These are phyloP conservation scores for Lachancea dasiensis DNA, from an alignment of 805 yeast species.

Conservation along the genomic window DNA sequence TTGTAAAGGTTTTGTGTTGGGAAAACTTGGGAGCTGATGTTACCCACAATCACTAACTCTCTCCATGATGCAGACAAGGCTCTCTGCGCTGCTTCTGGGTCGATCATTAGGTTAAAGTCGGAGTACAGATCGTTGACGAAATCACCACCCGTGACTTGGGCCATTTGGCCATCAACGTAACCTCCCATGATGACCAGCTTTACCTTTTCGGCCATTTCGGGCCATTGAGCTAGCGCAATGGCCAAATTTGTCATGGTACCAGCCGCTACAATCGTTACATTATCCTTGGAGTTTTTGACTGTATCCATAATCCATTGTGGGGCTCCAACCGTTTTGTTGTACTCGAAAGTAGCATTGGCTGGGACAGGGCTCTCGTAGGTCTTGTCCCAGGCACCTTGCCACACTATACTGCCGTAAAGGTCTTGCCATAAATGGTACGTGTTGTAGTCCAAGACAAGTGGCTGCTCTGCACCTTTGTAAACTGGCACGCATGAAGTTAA, in stretches of 20 bases:
- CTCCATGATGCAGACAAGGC: conserved; percentile 39
- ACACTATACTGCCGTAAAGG: conserved; percentile 36
- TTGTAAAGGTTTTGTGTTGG: conserved; percentile 37
- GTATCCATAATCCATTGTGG: conserved; percentile 39
- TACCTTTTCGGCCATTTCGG: conserved; percentile 35
- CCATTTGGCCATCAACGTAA: conserved; percentile 38
- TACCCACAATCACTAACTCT: conserved; percentile 36
- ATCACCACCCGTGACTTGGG: conserved; percentile 31
- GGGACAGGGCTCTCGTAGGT: conserved; percentile 19
- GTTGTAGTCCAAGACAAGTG: conserved; percentile 35
- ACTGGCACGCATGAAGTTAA: conserved; percentile 35
- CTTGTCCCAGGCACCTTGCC: conserved; percentile 39
- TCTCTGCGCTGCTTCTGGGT: conserved; percentile 42
- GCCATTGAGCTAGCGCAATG: conserved; percentile 38
- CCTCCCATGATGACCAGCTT: conserved; percentile 42
- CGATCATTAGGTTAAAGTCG: conserved; percentile 40
- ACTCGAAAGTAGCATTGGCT: conserved; percentile 26
- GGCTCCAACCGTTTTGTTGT: conserved; percentile 31
- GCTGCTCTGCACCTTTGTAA: conserved; percentile 36
- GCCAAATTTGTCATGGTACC: conserved; percentile 42
- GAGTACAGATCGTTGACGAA: conserved; percentile 37
- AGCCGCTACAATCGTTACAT: conserved; percentile 36
- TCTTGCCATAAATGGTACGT: conserved; percentile 37
- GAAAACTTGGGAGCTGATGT: conserved; percentile 37
- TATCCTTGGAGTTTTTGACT: conserved; percentile 34